Evolutionary conservation across 371 early-diverging fungal genomes (phyloP).

Genomic region (Zancudomyces culisetae): DNA sequence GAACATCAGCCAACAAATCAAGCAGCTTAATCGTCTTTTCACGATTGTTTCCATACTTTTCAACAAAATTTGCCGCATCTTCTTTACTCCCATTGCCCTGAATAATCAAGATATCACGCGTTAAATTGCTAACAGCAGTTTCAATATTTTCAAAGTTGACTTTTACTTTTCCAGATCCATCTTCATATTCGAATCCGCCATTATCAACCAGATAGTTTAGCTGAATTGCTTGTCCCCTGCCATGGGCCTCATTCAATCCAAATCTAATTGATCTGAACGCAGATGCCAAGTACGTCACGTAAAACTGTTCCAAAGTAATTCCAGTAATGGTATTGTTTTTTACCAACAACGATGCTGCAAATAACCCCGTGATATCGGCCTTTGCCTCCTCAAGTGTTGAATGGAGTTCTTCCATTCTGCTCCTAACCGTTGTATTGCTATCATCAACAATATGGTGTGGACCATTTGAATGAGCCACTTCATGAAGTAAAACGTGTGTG

Average conservation of each 20-base stretch:
- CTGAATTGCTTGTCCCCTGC: slow-evolving; percentile 53
- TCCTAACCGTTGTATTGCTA: slow-evolving; percentile 37
- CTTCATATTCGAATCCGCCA: slow-evolving; percentile 38
- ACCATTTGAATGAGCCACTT: slow-evolving; percentile 60
- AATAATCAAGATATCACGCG: slow-evolving; percentile 45
- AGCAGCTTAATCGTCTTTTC: slow-evolving; percentile 31
- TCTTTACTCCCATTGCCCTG: slow-evolving; percentile 62
- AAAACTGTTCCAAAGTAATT: slow-evolving; percentile 40
- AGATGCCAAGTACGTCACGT: slow-evolving; percentile 57
- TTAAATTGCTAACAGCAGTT: slow-evolving; percentile 40
- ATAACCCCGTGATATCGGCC: slow-evolving; percentile 60
- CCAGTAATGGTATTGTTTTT: slow-evolving; percentile 37
- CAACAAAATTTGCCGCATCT: slow-evolving; percentile 36
- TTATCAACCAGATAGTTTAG: slow-evolving; percentile 48
- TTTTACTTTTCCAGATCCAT: slow-evolving; percentile 26
- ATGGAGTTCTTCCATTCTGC: slow-evolving; percentile 46
- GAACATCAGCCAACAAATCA: slow-evolving; percentile 29
- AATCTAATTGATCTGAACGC: slow-evolving; percentile 65
- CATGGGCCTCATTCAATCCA: slow-evolving; percentile 60
- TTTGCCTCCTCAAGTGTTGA: slow-evolving; percentile 67
- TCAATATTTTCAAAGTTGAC: slow-evolving; percentile 47
- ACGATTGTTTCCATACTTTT: slow-evolving; percentile 34
- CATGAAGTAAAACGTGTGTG: slow-evolving; percentile 56
- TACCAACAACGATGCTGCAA: slow-evolving; percentile 46
- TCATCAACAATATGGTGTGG: slow-evolving; percentile 41